Percentiles rank a stretch among this genome's conserved stretches.
phyloP scores from a whole-genome alignment of 2,329 filamentous ascomycete genomes.

The Scedosporium aurantiacum region DNA sequence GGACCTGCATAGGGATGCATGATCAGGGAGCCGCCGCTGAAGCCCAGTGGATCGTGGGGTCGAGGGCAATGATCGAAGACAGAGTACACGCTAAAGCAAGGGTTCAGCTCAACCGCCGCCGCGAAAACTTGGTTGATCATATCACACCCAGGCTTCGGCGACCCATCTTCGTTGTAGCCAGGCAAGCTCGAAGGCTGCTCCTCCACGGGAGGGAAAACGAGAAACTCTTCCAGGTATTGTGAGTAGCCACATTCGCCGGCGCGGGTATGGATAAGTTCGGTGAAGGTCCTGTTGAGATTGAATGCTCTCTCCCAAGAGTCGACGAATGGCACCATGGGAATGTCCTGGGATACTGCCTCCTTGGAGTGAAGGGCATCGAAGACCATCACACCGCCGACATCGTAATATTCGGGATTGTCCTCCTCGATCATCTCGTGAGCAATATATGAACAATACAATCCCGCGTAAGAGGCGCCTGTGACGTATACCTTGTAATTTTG shows the following conservation, averaged over 20 bases:
- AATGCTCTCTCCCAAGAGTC: constrained; percentile 51
- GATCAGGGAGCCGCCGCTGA: constrained; percentile 55
- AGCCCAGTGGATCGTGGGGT: constrained; percentile 57
- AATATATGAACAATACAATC: constrained; percentile 60
- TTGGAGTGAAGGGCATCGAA: constrained; percentile 58
- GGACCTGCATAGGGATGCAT: constrained; percentile 44
- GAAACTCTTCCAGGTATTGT: constrained; percentile 46
- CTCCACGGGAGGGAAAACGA: constrained; percentile 58
- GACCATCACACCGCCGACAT: constrained; percentile 58
- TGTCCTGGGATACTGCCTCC: constrained; percentile 28
- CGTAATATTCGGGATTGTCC: constrained; percentile 54
- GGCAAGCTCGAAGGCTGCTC: constrained; percentile 40
- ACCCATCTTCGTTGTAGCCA: constrained; percentile 26
- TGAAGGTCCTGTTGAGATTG: constrained; percentile 50
- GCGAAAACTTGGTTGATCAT: constrained; percentile 44
- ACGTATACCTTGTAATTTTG: constrained; percentile 61
- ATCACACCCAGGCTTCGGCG: constrained; percentile 37
- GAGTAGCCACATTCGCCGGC: constrained; percentile 51
- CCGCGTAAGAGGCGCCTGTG: constrained; percentile 61
- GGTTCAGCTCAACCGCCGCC: constrained; percentile 50
- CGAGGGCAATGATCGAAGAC: constrained; percentile 62
- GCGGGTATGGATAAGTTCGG: constrained; percentile 36
- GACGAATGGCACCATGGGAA: constrained; percentile 46
- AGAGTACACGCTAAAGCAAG: constrained; percentile 71
- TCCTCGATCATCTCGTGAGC: constrained; percentile 60